phyloP scores from a whole-genome alignment of 768 basidiomycete species.

The Gyrodon lividus region DNA sequence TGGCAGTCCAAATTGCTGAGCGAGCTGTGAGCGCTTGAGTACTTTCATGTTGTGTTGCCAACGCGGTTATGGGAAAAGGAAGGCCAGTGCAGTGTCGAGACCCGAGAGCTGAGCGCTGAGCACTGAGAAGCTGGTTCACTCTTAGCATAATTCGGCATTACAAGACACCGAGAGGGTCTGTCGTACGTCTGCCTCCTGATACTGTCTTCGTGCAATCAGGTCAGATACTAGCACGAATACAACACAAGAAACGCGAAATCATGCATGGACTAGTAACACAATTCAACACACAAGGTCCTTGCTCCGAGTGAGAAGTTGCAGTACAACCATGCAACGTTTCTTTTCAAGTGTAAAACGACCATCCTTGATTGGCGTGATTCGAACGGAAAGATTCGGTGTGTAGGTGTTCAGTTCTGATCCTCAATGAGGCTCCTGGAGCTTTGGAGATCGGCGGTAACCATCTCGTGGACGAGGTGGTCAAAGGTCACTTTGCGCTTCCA shows the following conservation, averaged over 20 bases:
- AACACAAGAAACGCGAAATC: background rate
- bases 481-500: constrained; percentile 91
- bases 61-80: too few species aligned
- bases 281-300: constrained; percentile 1
- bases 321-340: background rate
- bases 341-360: constrained; percentile 3
- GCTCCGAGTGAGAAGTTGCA: background rate
- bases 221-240: background rate
- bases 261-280: too few species aligned
- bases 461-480: constrained; percentile 83
- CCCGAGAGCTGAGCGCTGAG: too few species aligned
- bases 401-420: constrained; percentile 64
- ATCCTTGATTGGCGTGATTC: background rate
- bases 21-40: too few species aligned
- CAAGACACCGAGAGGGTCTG: too few species aligned
- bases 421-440: constrained; percentile 73
- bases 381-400: background rate
- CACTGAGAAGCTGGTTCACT: too few species aligned
- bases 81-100: too few species aligned
- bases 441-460: constrained; percentile 82
- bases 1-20: too few species aligned
- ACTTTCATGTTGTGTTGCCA: too few species aligned
- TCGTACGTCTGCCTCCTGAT: too few species aligned
- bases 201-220: too few species aligned
- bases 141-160: too few species aligned